These are phyloP conservation scores for Zygnema cylindricum DNA, from an alignment of 139 green algal genomes.

Conservation along the genomic window DNA sequence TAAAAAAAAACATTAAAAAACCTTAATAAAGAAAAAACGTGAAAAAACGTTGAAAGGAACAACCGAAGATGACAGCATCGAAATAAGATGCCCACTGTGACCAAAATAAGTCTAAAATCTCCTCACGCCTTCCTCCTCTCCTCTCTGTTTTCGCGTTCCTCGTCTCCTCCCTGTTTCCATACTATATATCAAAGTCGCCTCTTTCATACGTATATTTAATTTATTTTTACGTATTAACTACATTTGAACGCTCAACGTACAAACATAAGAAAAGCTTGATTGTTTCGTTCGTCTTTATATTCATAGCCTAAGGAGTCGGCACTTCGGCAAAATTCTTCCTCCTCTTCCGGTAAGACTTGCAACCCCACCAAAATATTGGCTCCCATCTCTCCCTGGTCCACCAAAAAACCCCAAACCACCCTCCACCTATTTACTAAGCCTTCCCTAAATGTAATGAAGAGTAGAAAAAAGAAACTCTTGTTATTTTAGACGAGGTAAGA, in stretches of 20 bases:
- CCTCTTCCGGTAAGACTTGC: constrained; percentile 48
- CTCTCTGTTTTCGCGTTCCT: neutral
- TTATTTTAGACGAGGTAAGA: constrained; percentile 3
- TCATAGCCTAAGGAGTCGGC: constrained; percentile 45
- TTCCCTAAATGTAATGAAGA: neutral
- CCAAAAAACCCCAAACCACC: constrained; percentile 1
- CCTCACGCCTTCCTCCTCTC: neutral
- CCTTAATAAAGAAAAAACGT: too few species aligned
- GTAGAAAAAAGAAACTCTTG: neutral
- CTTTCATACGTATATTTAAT: neutral
- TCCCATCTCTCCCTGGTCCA: constrained; percentile 43
- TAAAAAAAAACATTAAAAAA: too few species aligned
- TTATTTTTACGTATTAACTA: constrained; percentile 3
- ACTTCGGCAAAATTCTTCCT: constrained; percentile 35
- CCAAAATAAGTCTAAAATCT: too few species aligned
- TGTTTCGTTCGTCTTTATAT: constrained; percentile 54
- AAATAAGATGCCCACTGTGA: too few species aligned
- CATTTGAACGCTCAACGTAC: constrained; percentile 43
- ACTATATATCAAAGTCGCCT: neutral
- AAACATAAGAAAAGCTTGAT: constrained; percentile 59
- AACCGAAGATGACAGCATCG: too few species aligned
- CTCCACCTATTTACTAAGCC: neutral
- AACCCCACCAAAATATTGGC: constrained; percentile 56
- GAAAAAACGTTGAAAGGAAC: too few species aligned
- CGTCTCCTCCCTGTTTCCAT: neutral